phyloP scores from a whole-genome alignment of 371 early-diverging fungal species.

The Caulochytrium protostelioides region DNA sequence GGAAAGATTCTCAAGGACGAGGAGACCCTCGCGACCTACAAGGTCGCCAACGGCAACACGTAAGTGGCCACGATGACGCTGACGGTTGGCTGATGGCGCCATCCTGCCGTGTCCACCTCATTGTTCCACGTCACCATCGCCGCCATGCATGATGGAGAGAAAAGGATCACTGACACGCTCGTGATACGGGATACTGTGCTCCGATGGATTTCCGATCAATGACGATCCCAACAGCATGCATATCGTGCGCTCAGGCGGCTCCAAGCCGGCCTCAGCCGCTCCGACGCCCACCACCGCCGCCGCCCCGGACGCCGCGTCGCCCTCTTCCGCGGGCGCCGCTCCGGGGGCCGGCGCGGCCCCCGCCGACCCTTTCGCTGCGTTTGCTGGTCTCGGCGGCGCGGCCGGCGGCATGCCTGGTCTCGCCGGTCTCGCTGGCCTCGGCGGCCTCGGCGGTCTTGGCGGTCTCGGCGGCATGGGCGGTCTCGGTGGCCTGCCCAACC shows the following conservation, averaged over 20 bases:
- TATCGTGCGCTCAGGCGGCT: constrained; percentile 39
- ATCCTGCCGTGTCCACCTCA: not conserved
- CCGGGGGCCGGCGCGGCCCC: constrained; percentile 13
- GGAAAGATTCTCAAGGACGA: constrained; percentile 85
- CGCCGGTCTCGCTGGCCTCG: no score
- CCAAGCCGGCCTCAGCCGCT: constrained; percentile 5
- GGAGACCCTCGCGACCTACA: constrained; percentile 52
- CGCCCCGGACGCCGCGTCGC: constrained; percentile 6
- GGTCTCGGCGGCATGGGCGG: constrained; percentile 23
- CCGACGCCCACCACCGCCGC: constrained; percentile 10
- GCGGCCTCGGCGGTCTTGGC: no score
- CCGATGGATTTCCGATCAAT: no score
- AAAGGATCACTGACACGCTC: not conserved
- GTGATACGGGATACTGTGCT: no score
- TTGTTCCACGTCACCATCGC: not conserved
- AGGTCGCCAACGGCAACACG: constrained; percentile 35
- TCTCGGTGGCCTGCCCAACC: no score
- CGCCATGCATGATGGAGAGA: not conserved
- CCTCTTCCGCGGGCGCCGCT: constrained; percentile 15
- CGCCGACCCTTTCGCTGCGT: constrained; percentile 14
- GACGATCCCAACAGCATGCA: constrained; percentile 59
- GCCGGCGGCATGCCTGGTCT: constrained; percentile 26
- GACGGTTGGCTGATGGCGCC: not conserved
- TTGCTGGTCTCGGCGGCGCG: constrained; percentile 29
- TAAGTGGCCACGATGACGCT: constrained; percentile 5